phyloP scores from a whole-genome alignment of 2,329 filamentous ascomycete genomes.

The Sphaerulina vaccinii region DNA sequence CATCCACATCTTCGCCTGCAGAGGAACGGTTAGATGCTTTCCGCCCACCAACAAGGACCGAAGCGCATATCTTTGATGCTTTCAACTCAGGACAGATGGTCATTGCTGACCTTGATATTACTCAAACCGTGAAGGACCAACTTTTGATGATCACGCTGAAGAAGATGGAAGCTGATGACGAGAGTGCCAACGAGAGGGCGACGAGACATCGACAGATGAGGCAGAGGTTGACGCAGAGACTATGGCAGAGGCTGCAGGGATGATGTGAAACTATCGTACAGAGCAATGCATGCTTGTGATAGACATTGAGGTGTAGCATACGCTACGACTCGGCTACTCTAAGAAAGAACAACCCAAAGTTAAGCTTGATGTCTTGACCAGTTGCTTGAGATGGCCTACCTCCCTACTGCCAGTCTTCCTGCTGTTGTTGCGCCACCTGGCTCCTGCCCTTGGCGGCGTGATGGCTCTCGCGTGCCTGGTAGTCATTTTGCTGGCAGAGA shows the following conservation, averaged over 20 bases:
- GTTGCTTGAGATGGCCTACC: too few species aligned
- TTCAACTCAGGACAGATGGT: constrained; percentile 50
- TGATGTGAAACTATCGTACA: too few species aligned
- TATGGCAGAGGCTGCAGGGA: background rate
- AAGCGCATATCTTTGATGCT: constrained; percentile 43
- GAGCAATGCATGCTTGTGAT: too few species aligned
- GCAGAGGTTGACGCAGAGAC: background rate
- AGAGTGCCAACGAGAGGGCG: background rate
- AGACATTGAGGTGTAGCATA: too few species aligned
- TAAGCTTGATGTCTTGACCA: too few species aligned
- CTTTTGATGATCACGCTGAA: constrained; percentile 28
- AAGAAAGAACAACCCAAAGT: too few species aligned
- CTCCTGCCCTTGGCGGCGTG: too few species aligned
- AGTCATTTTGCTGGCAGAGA: too few species aligned
- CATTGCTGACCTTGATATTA: constrained; percentile 45
- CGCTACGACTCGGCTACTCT: too few species aligned
- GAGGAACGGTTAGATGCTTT: constrained; percentile 23
- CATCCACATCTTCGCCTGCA: constrained; percentile 1
- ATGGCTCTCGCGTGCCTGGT: too few species aligned
- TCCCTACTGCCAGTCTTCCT: too few species aligned
- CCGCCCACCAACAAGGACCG: constrained; percentile 26
- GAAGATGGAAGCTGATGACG: background rate
- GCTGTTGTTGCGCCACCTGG: too few species aligned
- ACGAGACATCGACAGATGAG: background rate
- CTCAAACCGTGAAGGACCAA: constrained; percentile 44